Evolutionary conservation across 2,329 filamentous ascomycete species (phyloP), one percentile per base, ranked within the genome.

Genomic region (Macroventuria anomochaeta): DNA sequence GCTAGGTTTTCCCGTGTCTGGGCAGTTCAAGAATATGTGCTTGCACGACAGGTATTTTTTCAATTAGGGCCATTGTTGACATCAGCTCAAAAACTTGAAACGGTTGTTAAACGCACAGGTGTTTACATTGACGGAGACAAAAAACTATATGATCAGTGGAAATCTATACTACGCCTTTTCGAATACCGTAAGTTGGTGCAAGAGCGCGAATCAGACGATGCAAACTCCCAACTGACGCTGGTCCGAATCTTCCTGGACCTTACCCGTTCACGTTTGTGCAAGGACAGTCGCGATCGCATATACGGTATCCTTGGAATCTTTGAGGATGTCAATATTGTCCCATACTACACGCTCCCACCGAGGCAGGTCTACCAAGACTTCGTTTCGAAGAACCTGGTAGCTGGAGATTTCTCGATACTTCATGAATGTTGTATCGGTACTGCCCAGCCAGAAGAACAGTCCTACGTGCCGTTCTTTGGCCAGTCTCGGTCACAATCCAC

Each of bases 401-500:
- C 52, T 11, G 52, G 52, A 5, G 52, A 55, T 10, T 50, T 55
- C 5, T 26, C 52, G 3, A 50, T 55, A 0, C 52, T 55, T 11
- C 52, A 55, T 11, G 52, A 55, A 26, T 55, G 52, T 23, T 55
- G 52, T 18, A 55, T 55, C 8, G 52, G 52, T 10, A 31, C 44
- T 11, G 25, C 47, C 20, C 43, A 43, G 11, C 33, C 39, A 12
- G 47, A 44, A 6, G 47, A 51, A 17, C 47, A 51, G 28, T 51
- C 47, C 4, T 51, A 51, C 11, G 47, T 51, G 15, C 47, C 47
- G 6, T 51, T 51, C 33, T 51, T 51, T n/a, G 47, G 47, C 15
- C 47, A 51, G 34, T 51, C 47, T 7, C 39, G n/a, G 6, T 43
- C 39, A 10, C 21, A 36, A 5, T 20, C n/a, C 4, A 51, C 38